A percentile compares a stretch with the other conserved stretches of the same genome.
Evolutionary conservation across 176 grass and related monocot species (phyloP).

Genomic region (Triticum timopheevii): DNA sequence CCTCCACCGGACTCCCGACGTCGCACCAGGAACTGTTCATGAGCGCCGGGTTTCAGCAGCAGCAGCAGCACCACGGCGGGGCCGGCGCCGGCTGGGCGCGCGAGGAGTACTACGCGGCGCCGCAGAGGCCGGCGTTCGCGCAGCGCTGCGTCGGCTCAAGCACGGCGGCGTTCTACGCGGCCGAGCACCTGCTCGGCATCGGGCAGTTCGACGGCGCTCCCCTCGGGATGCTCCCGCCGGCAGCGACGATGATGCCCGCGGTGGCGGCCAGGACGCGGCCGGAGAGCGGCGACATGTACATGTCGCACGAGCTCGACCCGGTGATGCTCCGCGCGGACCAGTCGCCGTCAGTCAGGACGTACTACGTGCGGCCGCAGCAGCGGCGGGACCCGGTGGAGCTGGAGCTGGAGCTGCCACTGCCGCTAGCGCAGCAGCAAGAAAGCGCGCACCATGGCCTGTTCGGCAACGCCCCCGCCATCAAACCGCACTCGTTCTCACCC

Average conservation of each 20-base stretch:
- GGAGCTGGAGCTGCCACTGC: conserved; percentile 24
- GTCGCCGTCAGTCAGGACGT: conserved; percentile 40
- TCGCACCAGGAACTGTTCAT: conserved; percentile 15
- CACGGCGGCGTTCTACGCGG: conserved; percentile 46
- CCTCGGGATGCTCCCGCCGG: background rate
- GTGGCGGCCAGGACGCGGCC: no score
- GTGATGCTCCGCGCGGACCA: conserved; percentile 18
- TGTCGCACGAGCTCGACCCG: background rate
- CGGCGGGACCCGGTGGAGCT: background rate
- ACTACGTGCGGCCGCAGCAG: conserved; percentile 43
- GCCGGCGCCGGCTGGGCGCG: background rate
- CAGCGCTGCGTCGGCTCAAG: conserved; percentile 46
- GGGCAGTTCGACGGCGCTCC: conserved; percentile 26
- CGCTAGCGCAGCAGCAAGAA: background rate
- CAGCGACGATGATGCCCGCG: background rate
- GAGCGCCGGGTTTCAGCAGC: conserved; percentile 13
- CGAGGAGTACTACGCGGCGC: background rate
- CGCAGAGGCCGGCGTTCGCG: conserved; percentile 8
- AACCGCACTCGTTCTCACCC: no score
- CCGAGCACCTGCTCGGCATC: conserved; percentile 49
- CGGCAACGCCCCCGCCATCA: background rate
- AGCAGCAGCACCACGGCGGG: conserved; percentile 13
- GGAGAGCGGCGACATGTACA: conserved; percentile 10
- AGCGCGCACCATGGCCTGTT: background rate
- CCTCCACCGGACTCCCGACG: background rate